Evolutionary conservation across 768 basidiomycete genomes (phyloP), one percentile per base, ranked within the genome.

Genomic region (Leccinum pellstonianum): DNA sequence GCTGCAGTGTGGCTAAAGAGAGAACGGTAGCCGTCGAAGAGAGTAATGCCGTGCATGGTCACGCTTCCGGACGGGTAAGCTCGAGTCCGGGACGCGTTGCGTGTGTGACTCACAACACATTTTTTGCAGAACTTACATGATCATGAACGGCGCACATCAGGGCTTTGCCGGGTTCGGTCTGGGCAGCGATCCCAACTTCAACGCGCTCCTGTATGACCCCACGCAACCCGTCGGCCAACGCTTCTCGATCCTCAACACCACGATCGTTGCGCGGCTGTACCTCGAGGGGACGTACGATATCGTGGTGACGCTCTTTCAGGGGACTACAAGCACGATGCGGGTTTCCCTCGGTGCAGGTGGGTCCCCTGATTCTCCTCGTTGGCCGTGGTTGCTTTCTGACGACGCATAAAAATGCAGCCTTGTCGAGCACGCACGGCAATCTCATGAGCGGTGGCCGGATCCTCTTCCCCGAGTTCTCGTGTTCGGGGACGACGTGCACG

Each of bases 401-500:
- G 31, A 31, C 12, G 3, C 21, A 31, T 10, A 31, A 31, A 31
- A 33, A 33, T 33, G 29, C 58, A 86, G 89, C 88, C 3, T 82
- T 83, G 0, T 90, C 90, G 27, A 89, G 86, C 57, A 90, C 88
- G 0, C 89, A 90, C 67, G 90, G 89, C 11, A 91, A 91, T 64
- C 74, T 83, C 0, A 91, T 91, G 87, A 75, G 70, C 9, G 88
- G 87, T 1, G 81, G 82, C 2, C 80, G 88, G 56, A 85, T 83
- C 1, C 73, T 92, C 65, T 91, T 91, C 78, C 88, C 93, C 4
- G 81, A 79, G 14, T 88, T 93, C 69, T 77, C 81, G 6, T 89
- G 86, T 70, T 66, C 80, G 1, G 91, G 87, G n/a, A 86, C 81
- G 50, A 84, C 82, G 1, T 23, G 23, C 23, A 23, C 23, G 23